Evolutionary conservation across 257 asterid species (phyloP).

Genomic region (Fraxinus pennsylvanica): DNA sequence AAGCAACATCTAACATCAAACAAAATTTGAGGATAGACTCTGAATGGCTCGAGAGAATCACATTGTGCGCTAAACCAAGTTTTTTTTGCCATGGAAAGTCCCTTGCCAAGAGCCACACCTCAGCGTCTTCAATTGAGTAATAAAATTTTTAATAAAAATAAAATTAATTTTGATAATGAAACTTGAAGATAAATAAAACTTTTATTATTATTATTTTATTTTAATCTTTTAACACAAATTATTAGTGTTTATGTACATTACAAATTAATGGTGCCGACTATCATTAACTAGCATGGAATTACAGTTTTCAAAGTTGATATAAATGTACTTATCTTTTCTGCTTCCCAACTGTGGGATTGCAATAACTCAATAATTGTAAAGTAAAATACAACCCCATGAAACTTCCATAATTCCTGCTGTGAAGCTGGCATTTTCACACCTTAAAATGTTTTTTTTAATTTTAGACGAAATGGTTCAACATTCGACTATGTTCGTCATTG

Average conservation of each 20-base stretch:
- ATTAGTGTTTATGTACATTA: neutral
- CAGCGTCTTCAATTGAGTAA: too few species aligned
- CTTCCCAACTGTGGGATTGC: conserved; percentile 38
- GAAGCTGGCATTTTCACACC: neutral
- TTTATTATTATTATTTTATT: too few species aligned
- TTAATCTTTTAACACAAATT: too few species aligned
- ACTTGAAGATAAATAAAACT: too few species aligned
- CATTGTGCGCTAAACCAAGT: too few species aligned
- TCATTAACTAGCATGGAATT: neutral
- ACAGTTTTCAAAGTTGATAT: conserved; percentile 1
- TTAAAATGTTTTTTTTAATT: neutral
- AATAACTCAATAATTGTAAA: conserved; percentile 12
- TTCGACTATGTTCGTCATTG: neutral
- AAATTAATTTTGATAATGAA: too few species aligned
- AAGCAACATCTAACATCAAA: too few species aligned
- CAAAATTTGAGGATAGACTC: too few species aligned
- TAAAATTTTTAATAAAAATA: too few species aligned
- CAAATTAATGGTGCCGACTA: neutral
- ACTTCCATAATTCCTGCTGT: neutral
- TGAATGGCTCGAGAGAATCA: too few species aligned
- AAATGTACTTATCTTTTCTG: conserved; percentile 4
- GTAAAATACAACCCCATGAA: conserved; percentile 11
- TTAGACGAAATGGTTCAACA: neutral
- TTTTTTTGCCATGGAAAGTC: too few species aligned
- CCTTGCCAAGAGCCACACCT: too few species aligned